Conservation (phyloP, 2,329 filamentous ascomycete genomes). For the Pyrenochaeta sp. region DNA sequence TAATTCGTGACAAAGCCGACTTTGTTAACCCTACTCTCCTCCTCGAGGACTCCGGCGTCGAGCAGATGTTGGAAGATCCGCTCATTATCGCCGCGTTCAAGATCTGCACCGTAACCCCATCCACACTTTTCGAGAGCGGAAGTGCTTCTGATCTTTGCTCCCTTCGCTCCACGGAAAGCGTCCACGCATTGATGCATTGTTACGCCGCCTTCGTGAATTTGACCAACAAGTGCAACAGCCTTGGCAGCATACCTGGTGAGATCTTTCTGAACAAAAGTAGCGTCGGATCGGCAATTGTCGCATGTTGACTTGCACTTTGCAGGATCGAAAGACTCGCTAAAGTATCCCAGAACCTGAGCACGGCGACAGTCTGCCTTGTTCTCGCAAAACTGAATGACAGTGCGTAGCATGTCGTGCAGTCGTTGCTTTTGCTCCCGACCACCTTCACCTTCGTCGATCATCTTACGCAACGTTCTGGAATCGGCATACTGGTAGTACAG, state of each 20-base stretch:
- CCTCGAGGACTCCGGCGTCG: constrained; percentile 74
- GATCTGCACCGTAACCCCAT: constrained; percentile 70
- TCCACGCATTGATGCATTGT: constrained; percentile 80
- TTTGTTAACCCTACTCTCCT: constrained; percentile 71
- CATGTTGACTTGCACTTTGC: constrained; percentile 77
- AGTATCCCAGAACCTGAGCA: constrained; percentile 90
- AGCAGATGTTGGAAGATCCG: constrained; percentile 82
- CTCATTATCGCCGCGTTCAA: constrained; percentile 80
- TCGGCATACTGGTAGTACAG: constrained; percentile 88
- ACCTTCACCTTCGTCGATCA: constrained; percentile 85
- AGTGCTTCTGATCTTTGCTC: constrained; percentile 64
- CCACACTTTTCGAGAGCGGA: constrained; percentile 61
- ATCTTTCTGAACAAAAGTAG: constrained; percentile 75
- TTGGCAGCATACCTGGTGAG: constrained; percentile 77
- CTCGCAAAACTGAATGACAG: constrained; percentile 87
- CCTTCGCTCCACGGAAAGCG: constrained; percentile 75
- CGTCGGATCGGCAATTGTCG: constrained; percentile 85
- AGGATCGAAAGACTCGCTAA: constrained; percentile 81
- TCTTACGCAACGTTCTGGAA: constrained; percentile 72
- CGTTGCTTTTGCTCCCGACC: constrained; percentile 80
- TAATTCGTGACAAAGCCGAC: constrained; percentile 78
- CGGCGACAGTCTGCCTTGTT: constrained; percentile 87
- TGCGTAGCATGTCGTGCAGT: constrained; percentile 83
- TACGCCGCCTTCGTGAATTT: constrained; percentile 65
- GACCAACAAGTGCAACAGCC: constrained; percentile 72